These are phyloP conservation scores for Colletotrichum chlorophyti DNA, from an alignment of 2,329 filamentous ascomycete genomes.

Conservation along the genomic window DNA sequence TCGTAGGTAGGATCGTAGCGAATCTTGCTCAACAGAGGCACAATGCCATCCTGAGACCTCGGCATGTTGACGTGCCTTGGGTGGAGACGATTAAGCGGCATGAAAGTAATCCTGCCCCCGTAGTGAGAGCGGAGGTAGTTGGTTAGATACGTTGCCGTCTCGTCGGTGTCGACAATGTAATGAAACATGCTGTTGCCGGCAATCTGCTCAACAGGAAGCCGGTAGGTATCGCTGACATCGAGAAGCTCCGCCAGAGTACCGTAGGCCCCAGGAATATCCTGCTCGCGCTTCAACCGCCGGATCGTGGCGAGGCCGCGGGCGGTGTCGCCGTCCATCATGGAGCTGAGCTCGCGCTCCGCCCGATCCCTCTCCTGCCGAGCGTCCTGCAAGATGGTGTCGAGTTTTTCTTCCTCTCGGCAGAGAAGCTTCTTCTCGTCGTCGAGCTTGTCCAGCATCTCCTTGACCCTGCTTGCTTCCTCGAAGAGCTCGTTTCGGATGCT, in stretches of 20 bases:
- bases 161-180: conserved; percentile 91
- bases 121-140: conserved; percentile 80
- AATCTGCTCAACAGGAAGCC: conserved; percentile 89
- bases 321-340: conserved; percentile 90
- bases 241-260: conserved; percentile 94
- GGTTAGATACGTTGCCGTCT: conserved; percentile 82
- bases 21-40: conserved; percentile 86
- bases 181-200: conserved; percentile 94
- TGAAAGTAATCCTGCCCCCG: conserved; percentile 90
- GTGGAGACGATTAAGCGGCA: conserved; percentile 85
- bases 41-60: conserved; percentile 71
- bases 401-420: conserved; percentile 86
- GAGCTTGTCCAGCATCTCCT: conserved; percentile 79
- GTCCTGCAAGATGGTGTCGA: conserved; percentile 78
- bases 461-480: conserved; percentile 77
- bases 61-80: conserved; percentile 78
- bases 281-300: conserved; percentile 79
- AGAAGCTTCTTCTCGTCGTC: conserved; percentile 88
- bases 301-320: conserved; percentile 87
- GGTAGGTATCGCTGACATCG: conserved; percentile 82
- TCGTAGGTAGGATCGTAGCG: conserved; percentile 79
- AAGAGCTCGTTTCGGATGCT: conserved; percentile 75
- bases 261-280: conserved; percentile 84
- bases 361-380: conserved; percentile 78
- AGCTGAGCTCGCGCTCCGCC: conserved; percentile 78